phyloP scores from a whole-genome alignment of 2,329 filamentous ascomycete genomes.

The Shiraia bambusicola region DNA sequence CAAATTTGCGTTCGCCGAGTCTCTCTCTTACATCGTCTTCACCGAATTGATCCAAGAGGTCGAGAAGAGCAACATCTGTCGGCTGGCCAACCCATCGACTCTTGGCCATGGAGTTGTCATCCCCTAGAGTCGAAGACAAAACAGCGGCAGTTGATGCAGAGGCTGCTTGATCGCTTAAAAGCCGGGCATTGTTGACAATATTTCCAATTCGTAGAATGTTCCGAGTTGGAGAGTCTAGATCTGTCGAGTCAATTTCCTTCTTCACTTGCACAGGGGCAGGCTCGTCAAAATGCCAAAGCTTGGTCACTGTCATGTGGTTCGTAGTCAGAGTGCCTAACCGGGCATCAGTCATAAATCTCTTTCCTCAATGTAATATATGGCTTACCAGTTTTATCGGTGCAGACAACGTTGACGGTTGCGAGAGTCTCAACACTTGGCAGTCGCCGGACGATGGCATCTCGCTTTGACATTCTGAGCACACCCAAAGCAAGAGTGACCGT shows the following conservation, averaged over 20 bases:
- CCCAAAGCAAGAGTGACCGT: constrained; percentile 94
- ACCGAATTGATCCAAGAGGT: constrained; percentile 85
- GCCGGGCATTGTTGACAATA: constrained; percentile 89
- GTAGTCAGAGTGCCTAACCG: constrained; percentile 78
- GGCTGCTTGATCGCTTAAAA: constrained; percentile 71
- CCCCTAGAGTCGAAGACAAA: constrained; percentile 77
- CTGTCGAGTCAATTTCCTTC: constrained; percentile 53
- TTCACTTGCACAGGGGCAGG: constrained; percentile 58
- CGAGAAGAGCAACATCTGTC: constrained; percentile 95
- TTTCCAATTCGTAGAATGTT: constrained; percentile 90
- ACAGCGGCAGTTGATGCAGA: constrained; percentile 74
- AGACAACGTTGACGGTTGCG: constrained; percentile 99
- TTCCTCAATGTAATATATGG: not conserved
- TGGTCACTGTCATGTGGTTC: constrained; percentile 97
- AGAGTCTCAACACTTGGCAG: constrained; percentile 97
- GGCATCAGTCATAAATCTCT: not conserved
- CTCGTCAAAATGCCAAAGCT: constrained; percentile 90
- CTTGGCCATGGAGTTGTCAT: constrained; percentile 63
- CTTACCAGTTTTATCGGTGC: constrained; percentile 90
- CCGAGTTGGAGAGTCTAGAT: constrained; percentile 71
- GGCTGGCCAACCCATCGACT: constrained; percentile 96
- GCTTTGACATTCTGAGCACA: constrained; percentile 92
- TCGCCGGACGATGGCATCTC: constrained; percentile 91
- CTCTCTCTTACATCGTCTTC: constrained; percentile 89
- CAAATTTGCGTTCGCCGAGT: constrained; percentile 76